These are phyloP conservation scores for Psilocybe mexicana DNA, from an alignment of 1,284 basidiomycete species.

Conservation along the genomic window DNA sequence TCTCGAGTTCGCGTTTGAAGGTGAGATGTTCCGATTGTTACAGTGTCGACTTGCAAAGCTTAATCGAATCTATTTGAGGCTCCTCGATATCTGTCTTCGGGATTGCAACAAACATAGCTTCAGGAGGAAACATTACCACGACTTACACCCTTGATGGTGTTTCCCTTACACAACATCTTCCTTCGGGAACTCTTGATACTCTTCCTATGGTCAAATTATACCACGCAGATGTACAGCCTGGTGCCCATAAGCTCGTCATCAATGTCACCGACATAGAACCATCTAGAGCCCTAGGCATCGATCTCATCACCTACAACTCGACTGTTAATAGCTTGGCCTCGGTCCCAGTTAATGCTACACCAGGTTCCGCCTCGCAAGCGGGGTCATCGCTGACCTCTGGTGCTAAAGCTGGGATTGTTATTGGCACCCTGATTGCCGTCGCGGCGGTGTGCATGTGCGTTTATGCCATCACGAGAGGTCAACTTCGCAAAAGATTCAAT, in stretches of 20 bases:
- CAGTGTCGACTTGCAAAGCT: conserved; percentile 5
- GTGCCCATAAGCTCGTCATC: conserved; percentile 35
- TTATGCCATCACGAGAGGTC: conserved; percentile 7
- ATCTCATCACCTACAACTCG: conserved; percentile 39
- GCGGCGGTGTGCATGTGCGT: conserved; percentile 8
- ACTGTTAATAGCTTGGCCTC: conserved; percentile 27
- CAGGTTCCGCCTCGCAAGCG: not conserved
- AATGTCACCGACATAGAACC: conserved; percentile 36
- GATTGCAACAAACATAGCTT: conserved; percentile 28
- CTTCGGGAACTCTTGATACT: conserved; percentile 28
- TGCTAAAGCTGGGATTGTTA: conserved; percentile 17
- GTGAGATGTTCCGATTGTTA: conserved; percentile 20
- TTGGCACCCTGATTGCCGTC: conserved; percentile 16
- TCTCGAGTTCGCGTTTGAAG: conserved; percentile 35
- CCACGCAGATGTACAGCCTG: conserved; percentile 31
- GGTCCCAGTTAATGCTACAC: conserved; percentile 12
- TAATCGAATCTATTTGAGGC: conserved; percentile 26
- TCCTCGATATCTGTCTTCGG: conserved; percentile 37
- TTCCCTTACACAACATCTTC: conserved; percentile 23
- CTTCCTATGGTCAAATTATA: conserved; percentile 38
- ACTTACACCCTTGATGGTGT: conserved; percentile 36
- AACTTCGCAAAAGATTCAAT: conserved; percentile 2
- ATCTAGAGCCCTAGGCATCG: conserved; percentile 35
- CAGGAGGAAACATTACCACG: conserved; percentile 31
- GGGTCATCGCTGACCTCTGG: conserved; percentile 3